Conservation (phyloP, 768 basidiomycete species). For the Tephrocybe sp. region DNA sequence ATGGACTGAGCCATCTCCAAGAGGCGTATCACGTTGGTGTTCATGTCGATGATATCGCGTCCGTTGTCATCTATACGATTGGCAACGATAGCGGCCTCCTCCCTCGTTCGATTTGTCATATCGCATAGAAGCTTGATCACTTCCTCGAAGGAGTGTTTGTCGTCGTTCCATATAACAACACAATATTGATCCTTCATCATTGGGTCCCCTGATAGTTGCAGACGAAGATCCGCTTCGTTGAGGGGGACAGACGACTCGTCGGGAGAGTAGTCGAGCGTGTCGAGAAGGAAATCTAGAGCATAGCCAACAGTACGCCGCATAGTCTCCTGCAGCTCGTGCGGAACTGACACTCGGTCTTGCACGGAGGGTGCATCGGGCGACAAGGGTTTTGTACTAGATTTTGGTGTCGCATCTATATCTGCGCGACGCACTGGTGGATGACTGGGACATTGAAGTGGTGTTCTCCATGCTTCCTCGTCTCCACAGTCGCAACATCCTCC, state of each 20-base stretch:
- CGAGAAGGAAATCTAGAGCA: conserved; percentile 79
- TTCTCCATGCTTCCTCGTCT: conserved; percentile 85
- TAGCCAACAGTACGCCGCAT: conserved; percentile 74
- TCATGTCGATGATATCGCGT: conserved; percentile 81
- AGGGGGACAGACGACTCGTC: conserved; percentile 70
- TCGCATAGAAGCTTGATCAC: conserved; percentile 73
- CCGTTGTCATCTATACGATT: conserved; percentile 74
- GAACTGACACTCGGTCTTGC: conserved; percentile 50
- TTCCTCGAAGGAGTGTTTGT: conserved; percentile 92
- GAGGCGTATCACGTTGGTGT: conserved; percentile 46
- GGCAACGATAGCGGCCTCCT: conserved; percentile 56
- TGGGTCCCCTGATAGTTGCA: conserved; percentile 75
- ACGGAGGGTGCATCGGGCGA: conserved; percentile 58
- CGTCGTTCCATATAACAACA: conserved; percentile 93
- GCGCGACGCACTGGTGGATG: conserved; percentile 56
- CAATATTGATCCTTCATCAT: conserved; percentile 78
- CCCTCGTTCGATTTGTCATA: conserved; percentile 45
- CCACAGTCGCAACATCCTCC: conserved; percentile 96
- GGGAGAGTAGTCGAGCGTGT: conserved; percentile 79
- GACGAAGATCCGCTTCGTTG: conserved; percentile 65
- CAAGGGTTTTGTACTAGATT: conserved; percentile 37
- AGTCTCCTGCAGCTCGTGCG: conserved; percentile 67
- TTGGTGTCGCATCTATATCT: conserved; percentile 35
- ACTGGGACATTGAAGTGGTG: conserved; percentile 62
- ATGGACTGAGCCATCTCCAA: conserved; percentile 80